phyloP scores from a whole-genome alignment of 164 flowering plant genomes.

The Vitis rupestris region DNA sequence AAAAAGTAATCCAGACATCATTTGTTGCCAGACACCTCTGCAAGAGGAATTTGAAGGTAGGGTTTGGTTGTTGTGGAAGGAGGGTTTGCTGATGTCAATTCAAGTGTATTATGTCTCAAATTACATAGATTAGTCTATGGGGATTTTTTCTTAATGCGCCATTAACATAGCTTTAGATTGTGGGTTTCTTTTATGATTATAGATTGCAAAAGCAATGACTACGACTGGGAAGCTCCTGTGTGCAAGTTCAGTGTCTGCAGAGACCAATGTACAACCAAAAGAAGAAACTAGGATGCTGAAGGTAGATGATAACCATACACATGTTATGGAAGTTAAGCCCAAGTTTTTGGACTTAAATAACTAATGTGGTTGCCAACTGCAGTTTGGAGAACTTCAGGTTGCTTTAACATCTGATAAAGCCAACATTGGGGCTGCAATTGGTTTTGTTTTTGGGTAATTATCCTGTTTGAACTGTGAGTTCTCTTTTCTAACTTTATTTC shows the following conservation, averaged over 20 bases:
- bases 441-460: constrained; percentile 67
- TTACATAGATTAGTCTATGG: no score
- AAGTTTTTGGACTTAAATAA: not conserved
- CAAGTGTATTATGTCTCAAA: no score
- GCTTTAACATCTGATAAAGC: constrained; percentile 72
- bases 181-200: constrained; percentile 22
- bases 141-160: no score
- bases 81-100: no score
- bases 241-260: constrained; percentile 37
- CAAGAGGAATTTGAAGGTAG: not conserved
- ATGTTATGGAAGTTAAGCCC: not conserved
- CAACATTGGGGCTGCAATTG: constrained; percentile 75
- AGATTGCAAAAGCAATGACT: constrained; percentile 82
- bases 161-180: not conserved
- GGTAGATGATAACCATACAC: constrained; percentile 33
- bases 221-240: constrained; percentile 64
- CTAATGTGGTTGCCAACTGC: constrained; percentile 20
- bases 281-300: constrained; percentile 60
- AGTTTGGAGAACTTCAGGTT: constrained; percentile 96
- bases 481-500: constrained; percentile 4
- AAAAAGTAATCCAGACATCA: no score
- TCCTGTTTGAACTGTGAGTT: constrained; percentile 5
- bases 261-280: constrained; percentile 37
- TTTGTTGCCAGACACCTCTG: not conserved
- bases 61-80: no score